A percentile compares a stretch with the other conserved stretches of the same genome.
These are phyloP conservation scores for Flaveria robusta DNA, from an alignment of 129 eudicot genomes.

Conservation along the genomic window DNA sequence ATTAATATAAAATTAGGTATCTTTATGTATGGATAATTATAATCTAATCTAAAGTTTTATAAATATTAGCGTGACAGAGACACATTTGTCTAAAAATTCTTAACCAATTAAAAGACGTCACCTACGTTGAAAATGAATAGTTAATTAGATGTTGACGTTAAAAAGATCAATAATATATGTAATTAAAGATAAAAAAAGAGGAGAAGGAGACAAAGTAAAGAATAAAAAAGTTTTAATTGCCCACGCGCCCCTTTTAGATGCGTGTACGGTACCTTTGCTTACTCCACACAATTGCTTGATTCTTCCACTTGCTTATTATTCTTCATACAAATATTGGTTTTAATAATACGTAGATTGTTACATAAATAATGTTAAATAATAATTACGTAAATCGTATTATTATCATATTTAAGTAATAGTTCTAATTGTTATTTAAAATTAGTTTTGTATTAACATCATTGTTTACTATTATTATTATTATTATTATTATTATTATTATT, in stretches of 20 bases:
- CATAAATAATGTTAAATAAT: neutral
- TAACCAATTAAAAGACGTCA: too few relatives aligned
- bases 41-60: too few relatives aligned
- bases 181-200: neutral
- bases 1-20: too few relatives aligned
- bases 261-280: slow-evolving; percentile 51
- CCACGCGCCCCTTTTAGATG: slow-evolving; percentile 40
- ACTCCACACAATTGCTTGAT: slow-evolving; percentile 31
- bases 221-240: slow-evolving; percentile 21
- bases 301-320: slow-evolving; percentile 35
- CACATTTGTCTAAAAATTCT: too few relatives aligned
- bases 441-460: too few relatives aligned
- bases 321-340: neutral
- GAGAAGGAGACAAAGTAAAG: slow-evolving; percentile 35
- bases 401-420: too few relatives aligned
- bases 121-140: neutral
- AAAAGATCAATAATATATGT: neutral
- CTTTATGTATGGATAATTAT: too few relatives aligned
- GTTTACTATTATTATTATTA: too few relatives aligned
- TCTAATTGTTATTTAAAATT: too few relatives aligned
- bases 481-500: too few relatives aligned
- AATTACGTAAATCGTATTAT: too few relatives aligned
- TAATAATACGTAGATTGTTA: neutral
- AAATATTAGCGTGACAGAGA: too few relatives aligned
- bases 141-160: slow-evolving; percentile 6